Evolutionary conservation across 139 green algal genomes (phyloP).

Genomic region (Coccomyxa sp.): DNA sequence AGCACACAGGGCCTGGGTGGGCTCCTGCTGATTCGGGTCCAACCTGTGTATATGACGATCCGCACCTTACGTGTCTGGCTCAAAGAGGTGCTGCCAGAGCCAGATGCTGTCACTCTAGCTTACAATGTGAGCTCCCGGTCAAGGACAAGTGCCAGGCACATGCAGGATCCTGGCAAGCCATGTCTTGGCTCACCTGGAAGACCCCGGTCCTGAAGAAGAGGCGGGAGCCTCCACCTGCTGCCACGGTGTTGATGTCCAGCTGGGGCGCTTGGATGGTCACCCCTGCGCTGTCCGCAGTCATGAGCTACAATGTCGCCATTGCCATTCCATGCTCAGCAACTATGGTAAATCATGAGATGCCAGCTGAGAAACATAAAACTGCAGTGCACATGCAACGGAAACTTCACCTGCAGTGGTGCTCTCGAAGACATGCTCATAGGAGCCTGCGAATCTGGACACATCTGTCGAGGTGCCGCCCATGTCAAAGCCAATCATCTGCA

Average conservation of each 20-base stretch:
- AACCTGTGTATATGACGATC: slow-evolving; percentile 49
- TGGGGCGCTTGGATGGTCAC: slow-evolving; percentile 80
- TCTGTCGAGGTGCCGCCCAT: slow-evolving; percentile 94
- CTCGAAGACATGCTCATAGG: slow-evolving; percentile 91
- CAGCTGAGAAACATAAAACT: no score
- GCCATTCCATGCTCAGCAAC: no score
- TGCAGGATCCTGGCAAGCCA: background rate
- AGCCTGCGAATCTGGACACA: slow-evolving; percentile 85
- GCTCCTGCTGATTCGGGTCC: slow-evolving; percentile 92
- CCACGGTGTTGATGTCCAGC: slow-evolving; percentile 98
- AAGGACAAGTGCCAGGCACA: background rate
- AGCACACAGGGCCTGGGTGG: slow-evolving; percentile 93
- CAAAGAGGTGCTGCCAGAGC: no score
- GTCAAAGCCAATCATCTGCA: slow-evolving; percentile 95
- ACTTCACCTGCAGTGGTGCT: slow-evolving; percentile 84
- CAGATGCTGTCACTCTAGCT: no score
- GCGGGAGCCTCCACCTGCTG: slow-evolving; percentile 85
- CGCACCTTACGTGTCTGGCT: no score
- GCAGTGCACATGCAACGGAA: slow-evolving; percentile 3
- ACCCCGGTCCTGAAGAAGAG: slow-evolving; percentile 67
- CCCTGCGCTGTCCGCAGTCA: slow-evolving; percentile 11
- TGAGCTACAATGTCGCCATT: background rate
- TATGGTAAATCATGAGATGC: no score
- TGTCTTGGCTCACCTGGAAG: slow-evolving; percentile 25
- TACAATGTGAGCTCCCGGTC: no score